A percentile compares a stretch with the other conserved stretches of the same genome.
phyloP scores from a whole-genome alignment of 2,329 filamentous ascomycete species.

The Botrytis fragariae region DNA sequence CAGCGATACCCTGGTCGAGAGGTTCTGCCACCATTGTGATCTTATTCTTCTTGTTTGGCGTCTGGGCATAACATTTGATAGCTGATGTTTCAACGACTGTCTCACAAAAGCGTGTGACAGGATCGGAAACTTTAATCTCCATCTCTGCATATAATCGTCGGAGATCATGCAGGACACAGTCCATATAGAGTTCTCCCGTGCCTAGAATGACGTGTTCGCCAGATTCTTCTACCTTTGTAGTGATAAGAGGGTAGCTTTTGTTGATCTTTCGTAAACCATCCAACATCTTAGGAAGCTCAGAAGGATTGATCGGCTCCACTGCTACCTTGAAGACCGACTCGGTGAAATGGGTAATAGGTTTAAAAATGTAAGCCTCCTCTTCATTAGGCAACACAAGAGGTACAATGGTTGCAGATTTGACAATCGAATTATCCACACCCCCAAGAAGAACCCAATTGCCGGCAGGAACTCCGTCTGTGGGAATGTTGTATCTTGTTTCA shows the following conservation, averaged over 20 bases:
- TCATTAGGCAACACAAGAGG: constrained; percentile 76
- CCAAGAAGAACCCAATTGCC: constrained; percentile 91
- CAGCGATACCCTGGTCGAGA: constrained; percentile 88
- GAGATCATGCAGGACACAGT: constrained; percentile 94
- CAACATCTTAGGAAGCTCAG: constrained; percentile 97
- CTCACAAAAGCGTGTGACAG: constrained; percentile 95
- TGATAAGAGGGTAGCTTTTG: constrained; percentile 94
- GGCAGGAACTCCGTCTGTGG: constrained; percentile 86
- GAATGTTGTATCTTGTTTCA: constrained; percentile 89
- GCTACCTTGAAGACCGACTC: constrained; percentile 98
- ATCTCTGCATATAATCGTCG: constrained; percentile 94
- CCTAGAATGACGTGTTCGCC: constrained; percentile 94
- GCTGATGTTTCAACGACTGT: constrained; percentile 96
- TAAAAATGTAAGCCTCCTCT: constrained; percentile 94
- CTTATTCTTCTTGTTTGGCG: constrained; percentile 99
- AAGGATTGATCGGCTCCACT: constrained; percentile 96
- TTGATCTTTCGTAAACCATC: constrained; percentile 95
- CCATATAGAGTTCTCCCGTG: constrained; percentile 99
- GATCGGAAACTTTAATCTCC: constrained; percentile 98
- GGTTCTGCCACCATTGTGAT: constrained; percentile 98
- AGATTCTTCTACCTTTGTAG: constrained; percentile 96
- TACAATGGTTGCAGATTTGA: constrained; percentile 93
- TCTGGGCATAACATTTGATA: constrained; percentile 96
- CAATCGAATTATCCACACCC: constrained; percentile 95
- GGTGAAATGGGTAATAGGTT: constrained; percentile 88